phyloP scores from a whole-genome alignment of 2,329 filamentous ascomycete genomes.

The Colletotrichum navitas region DNA sequence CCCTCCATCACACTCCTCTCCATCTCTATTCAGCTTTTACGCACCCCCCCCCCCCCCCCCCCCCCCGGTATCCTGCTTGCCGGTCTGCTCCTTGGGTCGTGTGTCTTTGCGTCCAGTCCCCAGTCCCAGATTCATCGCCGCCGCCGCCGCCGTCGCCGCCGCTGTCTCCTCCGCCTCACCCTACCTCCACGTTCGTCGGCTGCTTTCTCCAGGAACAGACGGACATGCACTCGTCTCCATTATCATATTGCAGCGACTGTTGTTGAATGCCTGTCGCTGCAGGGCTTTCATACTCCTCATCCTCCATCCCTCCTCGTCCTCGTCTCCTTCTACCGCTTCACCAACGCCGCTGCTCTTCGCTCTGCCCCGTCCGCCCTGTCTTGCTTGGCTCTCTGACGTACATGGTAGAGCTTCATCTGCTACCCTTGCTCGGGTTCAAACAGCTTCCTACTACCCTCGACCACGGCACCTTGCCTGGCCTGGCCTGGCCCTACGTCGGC shows the following conservation, averaged over 20 bases:
- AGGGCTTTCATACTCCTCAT: conserved; percentile 4
- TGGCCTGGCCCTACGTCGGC: conserved; percentile 28
- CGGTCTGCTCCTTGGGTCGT: conserved; percentile 35
- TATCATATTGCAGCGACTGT: conserved; percentile 23
- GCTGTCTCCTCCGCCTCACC: conserved; percentile 17
- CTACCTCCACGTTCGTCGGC: conserved; percentile 26
- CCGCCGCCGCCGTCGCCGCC: conserved; percentile 24
- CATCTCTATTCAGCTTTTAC: conserved; percentile 9
- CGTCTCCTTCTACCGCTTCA: background rate
- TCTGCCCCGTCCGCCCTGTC: conserved; percentile 37
- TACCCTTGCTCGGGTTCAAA: conserved; percentile 40
- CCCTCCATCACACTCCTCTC: conserved; percentile 6
- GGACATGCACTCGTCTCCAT: conserved; percentile 15
- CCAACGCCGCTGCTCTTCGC: conserved; percentile 14
- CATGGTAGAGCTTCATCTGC: conserved; percentile 41
- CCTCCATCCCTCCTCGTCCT: conserved; percentile 2
- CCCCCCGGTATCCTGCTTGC: conserved; percentile 6
- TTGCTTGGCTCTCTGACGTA: conserved; percentile 37
- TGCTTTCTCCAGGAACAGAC: conserved; percentile 21
- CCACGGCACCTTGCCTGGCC: conserved; percentile 38
- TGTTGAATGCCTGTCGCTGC: conserved; percentile 15
- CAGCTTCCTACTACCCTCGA: conserved; percentile 38
- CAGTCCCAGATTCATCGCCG: conserved; percentile 25
- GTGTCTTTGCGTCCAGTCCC: conserved; percentile 33
- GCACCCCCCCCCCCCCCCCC: conserved; percentile 8